Evolutionary conservation across 768 basidiomycete species (phyloP), one percentile per base, ranked within the genome.

Genomic region (Botryobasidium botryosum): DNA sequence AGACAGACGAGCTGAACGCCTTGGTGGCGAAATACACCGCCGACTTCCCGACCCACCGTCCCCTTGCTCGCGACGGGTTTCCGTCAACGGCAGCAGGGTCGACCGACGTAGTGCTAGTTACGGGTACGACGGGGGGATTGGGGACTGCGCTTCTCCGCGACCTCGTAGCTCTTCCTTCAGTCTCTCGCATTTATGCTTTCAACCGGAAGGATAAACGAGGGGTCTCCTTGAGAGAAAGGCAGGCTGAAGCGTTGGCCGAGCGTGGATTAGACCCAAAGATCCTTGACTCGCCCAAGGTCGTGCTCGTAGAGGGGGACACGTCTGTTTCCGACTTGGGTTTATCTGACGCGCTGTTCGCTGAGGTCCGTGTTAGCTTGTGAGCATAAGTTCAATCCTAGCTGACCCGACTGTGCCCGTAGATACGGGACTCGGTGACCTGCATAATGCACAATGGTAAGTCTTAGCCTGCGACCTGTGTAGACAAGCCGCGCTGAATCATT

Each of bases 301-400:
- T 35, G 8, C 35, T 51, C 17, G 17, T 51, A 7, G 51, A 51
- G 28, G 40, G 31, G 8, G 51, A 52, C 31, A 17, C 29, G 17
- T 17, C n/a, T 10, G 8, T 5, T 13, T n/a, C 7, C 18, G 31
- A 31, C 25, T 31, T 48, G 7, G 46, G 47, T 6, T 3, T 47
- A 15, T 5, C 24, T n/a, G 13, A 13, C 4, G 46, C 4, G 27
- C 21, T 47, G 27, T 47, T 42, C 43, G 31, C 15, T n/a, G 43
- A 47, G 28, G 44, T 45, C n/a, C 6, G 44, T 12, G 20, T 10
- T 12, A 12, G 12, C 10, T 39, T 13, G 8, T 12, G 10, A 24
- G 10, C 13, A 8, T 24, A 12, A 12, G 12, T 8, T 10, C 37
- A 8, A 8, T 12, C 8, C 23, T 13, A 21, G 10, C 10, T 39